Evolutionary conservation across 2,329 filamentous ascomycete genomes (phyloP).

Genomic region (Sphaerulina vaccinii): DNA sequence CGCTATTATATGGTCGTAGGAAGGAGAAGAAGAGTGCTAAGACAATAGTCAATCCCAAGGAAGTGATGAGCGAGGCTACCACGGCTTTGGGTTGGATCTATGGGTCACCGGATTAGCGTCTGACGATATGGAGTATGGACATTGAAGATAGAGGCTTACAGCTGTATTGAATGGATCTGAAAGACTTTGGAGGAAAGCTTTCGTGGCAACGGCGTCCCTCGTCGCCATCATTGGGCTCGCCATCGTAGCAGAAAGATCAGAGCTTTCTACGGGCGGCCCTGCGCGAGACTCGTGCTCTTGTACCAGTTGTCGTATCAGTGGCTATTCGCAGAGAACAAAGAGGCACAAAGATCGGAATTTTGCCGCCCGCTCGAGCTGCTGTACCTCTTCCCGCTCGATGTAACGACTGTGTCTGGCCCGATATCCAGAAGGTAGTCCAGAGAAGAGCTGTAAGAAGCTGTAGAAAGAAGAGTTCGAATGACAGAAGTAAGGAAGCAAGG

Average conservation of each 20-base stretch:
- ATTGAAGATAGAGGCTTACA: too few relatives aligned
- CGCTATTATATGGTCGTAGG: constrained; percentile 83
- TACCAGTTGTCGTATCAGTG: not conserved
- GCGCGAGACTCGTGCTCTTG: not conserved
- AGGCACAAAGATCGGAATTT: not conserved
- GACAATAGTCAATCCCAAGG: constrained; percentile 69
- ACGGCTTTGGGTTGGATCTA: constrained; percentile 64
- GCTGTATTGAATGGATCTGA: constrained; percentile 13
- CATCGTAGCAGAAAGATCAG: constrained; percentile 13
- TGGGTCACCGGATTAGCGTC: too few relatives aligned
- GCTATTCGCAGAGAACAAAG: not conserved
- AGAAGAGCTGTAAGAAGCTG: not conserved
- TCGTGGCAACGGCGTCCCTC: constrained; percentile 9
- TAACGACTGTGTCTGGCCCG: constrained; percentile 4
- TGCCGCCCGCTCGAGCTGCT: not conserved
- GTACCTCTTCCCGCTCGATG: not conserved
- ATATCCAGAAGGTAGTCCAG: not conserved
- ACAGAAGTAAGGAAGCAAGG: constrained; percentile 49
- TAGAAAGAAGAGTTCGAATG: constrained; percentile 18
- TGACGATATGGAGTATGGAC: too few relatives aligned
- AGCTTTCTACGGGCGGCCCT: constrained; percentile 14
- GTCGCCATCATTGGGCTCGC: constrained; percentile 12
- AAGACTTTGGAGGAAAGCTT: constrained; percentile 12
- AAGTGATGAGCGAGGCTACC: constrained; percentile 76
- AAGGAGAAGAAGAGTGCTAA: constrained; percentile 83